A percentile compares a stretch with the other conserved stretches of the same genome.
Conservation (phyloP, 1,284 basidiomycete genomes). For the Malassezia caprae region DNA sequence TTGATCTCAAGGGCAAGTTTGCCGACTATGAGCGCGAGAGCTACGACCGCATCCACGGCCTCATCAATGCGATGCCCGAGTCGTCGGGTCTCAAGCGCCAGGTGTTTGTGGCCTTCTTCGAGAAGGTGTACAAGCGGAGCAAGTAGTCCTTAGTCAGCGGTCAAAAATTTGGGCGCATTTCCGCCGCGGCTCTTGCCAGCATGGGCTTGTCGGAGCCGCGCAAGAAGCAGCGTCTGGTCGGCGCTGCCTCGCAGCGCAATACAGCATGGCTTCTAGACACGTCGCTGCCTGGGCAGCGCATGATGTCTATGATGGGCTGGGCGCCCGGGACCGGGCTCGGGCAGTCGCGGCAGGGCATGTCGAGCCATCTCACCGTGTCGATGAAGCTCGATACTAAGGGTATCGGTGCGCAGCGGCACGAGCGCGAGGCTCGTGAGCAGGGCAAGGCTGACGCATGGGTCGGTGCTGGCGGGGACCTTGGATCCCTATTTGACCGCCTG, state of each 20-base stretch:
- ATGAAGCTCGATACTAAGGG: constrained; percentile 48
- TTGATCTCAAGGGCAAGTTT: constrained; percentile 58
- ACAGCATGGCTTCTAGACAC: constrained; percentile 38
- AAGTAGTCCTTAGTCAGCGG: constrained; percentile 29
- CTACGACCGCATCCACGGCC: constrained; percentile 53
- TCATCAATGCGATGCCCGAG: constrained; percentile 40
- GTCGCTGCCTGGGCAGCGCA: constrained; percentile 43
- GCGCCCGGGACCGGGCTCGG: constrained; percentile 38
- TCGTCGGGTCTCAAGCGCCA: constrained; percentile 60
- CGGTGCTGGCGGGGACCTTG: constrained; percentile 42
- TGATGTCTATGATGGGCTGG: constrained; percentile 47
- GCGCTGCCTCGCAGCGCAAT: constrained; percentile 36
- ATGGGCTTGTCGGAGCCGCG: constrained; percentile 44
- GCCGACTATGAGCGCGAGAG: constrained; percentile 67
- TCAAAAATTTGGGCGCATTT: not conserved
- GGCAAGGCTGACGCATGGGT: constrained; percentile 36
- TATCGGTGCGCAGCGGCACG: constrained; percentile 39
- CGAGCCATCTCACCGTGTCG: constrained; percentile 34
- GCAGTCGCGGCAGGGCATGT: constrained; percentile 28
- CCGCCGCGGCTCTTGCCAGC: not conserved
- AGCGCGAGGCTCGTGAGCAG: constrained; percentile 35
- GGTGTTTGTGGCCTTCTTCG: constrained; percentile 73
- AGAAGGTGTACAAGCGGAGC: constrained; percentile 70
- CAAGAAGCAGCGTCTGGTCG: constrained; percentile 41
- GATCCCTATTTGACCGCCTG: constrained; percentile 42